Percentiles rank a stretch among this genome's conserved stretches.
These are phyloP conservation scores for Ophiosphaerella herpotricha DNA, from an alignment of 2,329 filamentous ascomycete species.

Conservation along the genomic window DNA sequence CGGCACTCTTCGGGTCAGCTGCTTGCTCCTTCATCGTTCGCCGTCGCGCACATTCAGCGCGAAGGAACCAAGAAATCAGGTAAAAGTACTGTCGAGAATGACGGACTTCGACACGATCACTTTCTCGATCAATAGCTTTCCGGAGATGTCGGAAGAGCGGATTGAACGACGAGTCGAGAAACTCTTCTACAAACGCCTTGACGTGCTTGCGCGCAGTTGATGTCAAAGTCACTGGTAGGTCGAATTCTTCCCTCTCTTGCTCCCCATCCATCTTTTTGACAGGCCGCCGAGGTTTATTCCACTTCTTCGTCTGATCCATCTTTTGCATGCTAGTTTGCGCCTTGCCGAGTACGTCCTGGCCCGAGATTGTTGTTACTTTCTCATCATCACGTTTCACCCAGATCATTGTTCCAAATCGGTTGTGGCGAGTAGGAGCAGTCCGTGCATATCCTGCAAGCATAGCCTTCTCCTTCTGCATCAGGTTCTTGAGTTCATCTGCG, in stretches of 20 bases:
- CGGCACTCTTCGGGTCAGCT: constrained; percentile 50
- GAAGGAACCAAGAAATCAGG: constrained; percentile 87
- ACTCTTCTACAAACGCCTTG: constrained; percentile 84
- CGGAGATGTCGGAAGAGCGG: constrained; percentile 81
- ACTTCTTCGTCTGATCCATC: constrained; percentile 90
- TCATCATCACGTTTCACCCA: constrained; percentile 90
- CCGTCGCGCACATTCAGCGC: constrained; percentile 78
- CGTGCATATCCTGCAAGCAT: constrained; percentile 78
- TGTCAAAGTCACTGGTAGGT: constrained; percentile 71
- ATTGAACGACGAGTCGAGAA: constrained; percentile 94
- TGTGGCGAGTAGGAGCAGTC: constrained; percentile 83
- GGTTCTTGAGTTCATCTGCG: constrained; percentile 70
- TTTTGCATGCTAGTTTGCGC: constrained; percentile 76
- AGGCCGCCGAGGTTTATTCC: constrained; percentile 73
- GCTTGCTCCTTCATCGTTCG: constrained; percentile 59
- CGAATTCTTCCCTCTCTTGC: constrained; percentile 66
- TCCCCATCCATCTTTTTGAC: constrained; percentile 48
- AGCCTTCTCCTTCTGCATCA: constrained; percentile 83
- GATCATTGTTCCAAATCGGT: constrained; percentile 94
- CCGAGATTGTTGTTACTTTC: constrained; percentile 83
- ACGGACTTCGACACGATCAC: constrained; percentile 75
- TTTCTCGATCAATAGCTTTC: constrained; percentile 88
- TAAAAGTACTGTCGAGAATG: constrained; percentile 91
- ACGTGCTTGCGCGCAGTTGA: constrained; percentile 75
- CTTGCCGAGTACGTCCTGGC: constrained; percentile 81